A percentile compares a stretch with the other conserved stretches of the same genome.
These are phyloP conservation scores for Beauveria caledonica DNA, from an alignment of 2,329 filamentous ascomycete genomes.

Conservation along the genomic window DNA sequence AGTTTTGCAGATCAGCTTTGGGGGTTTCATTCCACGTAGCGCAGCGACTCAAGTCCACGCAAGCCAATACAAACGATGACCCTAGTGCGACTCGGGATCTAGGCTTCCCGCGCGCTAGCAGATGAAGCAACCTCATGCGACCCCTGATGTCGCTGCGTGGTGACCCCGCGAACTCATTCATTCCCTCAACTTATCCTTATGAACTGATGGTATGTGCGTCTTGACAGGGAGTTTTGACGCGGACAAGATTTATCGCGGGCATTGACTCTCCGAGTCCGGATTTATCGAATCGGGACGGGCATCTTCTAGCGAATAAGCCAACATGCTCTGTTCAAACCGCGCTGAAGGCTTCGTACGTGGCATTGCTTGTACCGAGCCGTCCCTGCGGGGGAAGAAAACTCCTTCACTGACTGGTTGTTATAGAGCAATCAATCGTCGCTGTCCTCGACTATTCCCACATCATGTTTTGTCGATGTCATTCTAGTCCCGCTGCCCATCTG, in stretches of 20 bases:
- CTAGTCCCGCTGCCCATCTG: constrained; percentile 9
- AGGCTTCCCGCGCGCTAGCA: background rate
- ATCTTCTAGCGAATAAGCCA: background rate
- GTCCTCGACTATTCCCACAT: background rate
- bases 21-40: background rate
- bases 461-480: constrained; percentile 9
- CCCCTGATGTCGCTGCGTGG: background rate
- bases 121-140: background rate
- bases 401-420: background rate
- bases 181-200: background rate
- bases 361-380: no score
- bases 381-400: no score
- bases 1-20: no score
- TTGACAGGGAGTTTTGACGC: no score
- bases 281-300: background rate
- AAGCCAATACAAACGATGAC: background rate
- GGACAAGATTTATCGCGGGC: background rate
- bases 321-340: constrained; percentile 5
- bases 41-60: background rate
- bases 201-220: no score
- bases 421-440: background rate
- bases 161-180: background rate
- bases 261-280: background rate
- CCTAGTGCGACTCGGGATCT: background rate
- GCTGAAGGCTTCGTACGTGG: constrained; percentile 10